These are phyloP conservation scores for Paecilomyces formosus DNA, from an alignment of 2,329 filamentous ascomycete genomes.

Conservation along the genomic window DNA sequence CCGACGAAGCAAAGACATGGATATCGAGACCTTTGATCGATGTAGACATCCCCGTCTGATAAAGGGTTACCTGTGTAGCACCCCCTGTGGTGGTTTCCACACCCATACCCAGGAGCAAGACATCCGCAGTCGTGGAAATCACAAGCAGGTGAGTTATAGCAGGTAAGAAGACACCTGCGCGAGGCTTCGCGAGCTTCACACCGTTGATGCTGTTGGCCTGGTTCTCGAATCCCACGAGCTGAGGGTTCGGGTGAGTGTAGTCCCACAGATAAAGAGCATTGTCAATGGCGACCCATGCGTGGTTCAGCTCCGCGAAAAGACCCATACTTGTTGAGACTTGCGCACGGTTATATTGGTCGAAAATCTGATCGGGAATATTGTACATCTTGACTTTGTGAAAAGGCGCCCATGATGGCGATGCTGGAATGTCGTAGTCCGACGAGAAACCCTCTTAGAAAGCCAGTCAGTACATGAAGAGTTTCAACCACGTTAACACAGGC, in stretches of 20 bases:
- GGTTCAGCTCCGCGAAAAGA: conserved; percentile 85
- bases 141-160: conserved; percentile 83
- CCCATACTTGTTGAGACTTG: conserved; percentile 91
- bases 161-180: conserved; percentile 76
- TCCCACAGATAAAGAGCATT: conserved; percentile 97
- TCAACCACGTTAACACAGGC: not conserved
- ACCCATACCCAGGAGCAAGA: conserved; percentile 79
- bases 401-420: conserved; percentile 66
- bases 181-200: conserved; percentile 81
- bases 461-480: conserved; percentile 19
- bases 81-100: conserved; percentile 58
- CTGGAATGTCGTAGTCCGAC: conserved; percentile 79
- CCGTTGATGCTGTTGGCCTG: conserved; percentile 80
- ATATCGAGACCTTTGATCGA: conserved; percentile 70
- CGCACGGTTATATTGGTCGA: conserved; percentile 83
- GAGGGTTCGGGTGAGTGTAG: conserved; percentile 85
- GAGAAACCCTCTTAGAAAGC: conserved; percentile 66
- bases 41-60: conserved; percentile 80
- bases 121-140: conserved; percentile 76
- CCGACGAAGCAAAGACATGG: conserved; percentile 68
- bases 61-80: conserved; percentile 66
- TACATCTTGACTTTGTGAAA: conserved; percentile 84
- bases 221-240: conserved; percentile 87
- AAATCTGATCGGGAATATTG: conserved; percentile 83
- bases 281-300: conserved; percentile 94